Evolutionary conservation across 305 asterid genomes (phyloP), one percentile per base, ranked within the genome.

Genomic region (Rubia balearica): DNA sequence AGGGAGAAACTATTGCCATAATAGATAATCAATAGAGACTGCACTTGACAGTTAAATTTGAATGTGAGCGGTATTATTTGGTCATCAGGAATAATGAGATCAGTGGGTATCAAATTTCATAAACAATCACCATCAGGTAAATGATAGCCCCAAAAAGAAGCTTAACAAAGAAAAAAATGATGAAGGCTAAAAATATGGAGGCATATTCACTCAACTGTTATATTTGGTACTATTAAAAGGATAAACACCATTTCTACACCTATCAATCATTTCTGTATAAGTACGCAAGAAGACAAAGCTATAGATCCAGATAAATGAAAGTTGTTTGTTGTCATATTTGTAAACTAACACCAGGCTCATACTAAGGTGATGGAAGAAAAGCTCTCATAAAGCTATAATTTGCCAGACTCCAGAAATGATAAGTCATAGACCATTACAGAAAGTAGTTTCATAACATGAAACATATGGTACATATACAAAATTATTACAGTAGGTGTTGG

Each of bases 401-500:
- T 66, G 22, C 36, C 7, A 22, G 48, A 45, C 71, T 67, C 43
- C 55, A 46, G 45, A 27, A 22, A 48, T 67, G 74, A 69, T 80
- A 72, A 78, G 71, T 65, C 64, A 71, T 49, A 62, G 73, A 76
- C 74, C 84, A 81, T 64, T 78, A 73, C 71, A 71, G 73, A 82
- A 71, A 41, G 49, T 57, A 69, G 76, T 81, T 79, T 76, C 79
- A 73, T 79, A 45, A 73, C 46, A 65, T 30, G 45, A 69, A 74
- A 38, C 61, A 75, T 45, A 75, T 65, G 79, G 78, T 75, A 69
- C 77, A 84, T 78, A 75, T 84, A 88, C 89, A 85, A 71, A 77
- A 71, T 81, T 83, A 85, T 79, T 79, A 83, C 79, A 78, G 80
- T 80, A 74, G 79, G 78, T 70, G 78, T 65, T 71, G 68, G 80